phyloP scores from a whole-genome alignment of 2,329 filamentous ascomycete genomes.

The Exophiala sideris region DNA sequence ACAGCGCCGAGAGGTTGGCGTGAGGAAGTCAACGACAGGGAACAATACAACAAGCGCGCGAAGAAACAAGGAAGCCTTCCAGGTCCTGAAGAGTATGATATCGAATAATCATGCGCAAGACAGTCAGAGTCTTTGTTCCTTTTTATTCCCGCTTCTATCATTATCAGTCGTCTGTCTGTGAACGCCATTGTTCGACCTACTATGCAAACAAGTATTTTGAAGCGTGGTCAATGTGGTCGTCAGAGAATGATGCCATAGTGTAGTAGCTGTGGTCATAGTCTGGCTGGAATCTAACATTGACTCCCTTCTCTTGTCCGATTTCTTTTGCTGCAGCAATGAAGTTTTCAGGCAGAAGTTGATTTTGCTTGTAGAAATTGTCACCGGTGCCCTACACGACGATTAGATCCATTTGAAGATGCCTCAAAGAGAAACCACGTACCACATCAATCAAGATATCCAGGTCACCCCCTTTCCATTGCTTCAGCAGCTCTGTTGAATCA shows the following conservation, averaged over 20 bases:
- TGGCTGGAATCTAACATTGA: constrained; percentile 78
- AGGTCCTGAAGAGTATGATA: not conserved
- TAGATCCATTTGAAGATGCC: not conserved
- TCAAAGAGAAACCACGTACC: constrained; percentile 47
- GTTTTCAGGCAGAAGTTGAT: constrained; percentile 91
- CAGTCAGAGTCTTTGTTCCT: constrained; percentile 23
- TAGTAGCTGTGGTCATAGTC: constrained; percentile 98
- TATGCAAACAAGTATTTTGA: constrained; percentile 74
- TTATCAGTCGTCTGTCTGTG: constrained; percentile 20
- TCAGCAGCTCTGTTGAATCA: constrained; percentile 87
- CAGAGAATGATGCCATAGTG: constrained; percentile 86
- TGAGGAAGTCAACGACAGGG: too few relatives aligned
- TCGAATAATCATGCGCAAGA: not conserved
- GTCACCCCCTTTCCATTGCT: constrained; percentile 64
- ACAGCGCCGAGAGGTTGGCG: too few relatives aligned
- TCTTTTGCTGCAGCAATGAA: constrained; percentile 75
- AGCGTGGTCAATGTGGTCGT: constrained; percentile 87
- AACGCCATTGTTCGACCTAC: constrained; percentile 35
- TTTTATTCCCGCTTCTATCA: constrained; percentile 28
- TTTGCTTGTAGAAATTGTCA: constrained; percentile 95
- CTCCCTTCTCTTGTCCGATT: constrained; percentile 64
- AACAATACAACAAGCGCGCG: not conserved
- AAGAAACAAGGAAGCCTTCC: not conserved
- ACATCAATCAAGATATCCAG: constrained; percentile 85
- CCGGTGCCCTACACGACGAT: constrained; percentile 65